phyloP scores from a whole-genome alignment of 75 land plant genomes.

The Sequoia sempervirens region DNA sequence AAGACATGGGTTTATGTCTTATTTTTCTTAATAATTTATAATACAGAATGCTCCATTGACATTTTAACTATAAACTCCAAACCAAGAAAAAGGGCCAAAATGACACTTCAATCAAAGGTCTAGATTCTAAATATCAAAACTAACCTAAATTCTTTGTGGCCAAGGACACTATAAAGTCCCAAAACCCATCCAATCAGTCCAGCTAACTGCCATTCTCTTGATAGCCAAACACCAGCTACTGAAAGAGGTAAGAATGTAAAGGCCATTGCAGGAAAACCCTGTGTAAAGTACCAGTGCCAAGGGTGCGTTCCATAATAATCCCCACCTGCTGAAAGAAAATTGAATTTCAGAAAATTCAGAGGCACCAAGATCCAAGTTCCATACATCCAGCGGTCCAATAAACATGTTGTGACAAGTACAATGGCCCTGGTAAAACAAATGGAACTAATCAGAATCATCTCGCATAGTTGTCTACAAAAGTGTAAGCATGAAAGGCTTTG shows the following conservation, averaged over 20 bases:
- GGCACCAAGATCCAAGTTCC: constrained; percentile 83
- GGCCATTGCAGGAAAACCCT: constrained; percentile 82
- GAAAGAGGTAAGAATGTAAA: constrained; percentile 75
- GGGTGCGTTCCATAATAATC: constrained; percentile 94
- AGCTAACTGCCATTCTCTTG: constrained; percentile 69
- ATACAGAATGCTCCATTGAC: not conserved
- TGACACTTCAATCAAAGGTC: not conserved
- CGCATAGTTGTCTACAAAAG: not conserved
- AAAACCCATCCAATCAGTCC: constrained; percentile 90
- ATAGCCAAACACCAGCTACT: constrained; percentile 54
- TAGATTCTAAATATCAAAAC: not conserved
- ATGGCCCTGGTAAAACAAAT: constrained; percentile 32
- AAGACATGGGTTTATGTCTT: no score
- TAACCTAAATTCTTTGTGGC: constrained; percentile 99
- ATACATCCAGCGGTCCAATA: constrained; percentile 81
- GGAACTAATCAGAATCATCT: not conserved
- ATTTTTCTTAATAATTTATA: no score
- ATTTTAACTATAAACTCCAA: not conserved
- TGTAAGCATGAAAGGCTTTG: not conserved
- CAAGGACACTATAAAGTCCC: constrained; percentile 71
- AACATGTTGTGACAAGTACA: constrained; percentile 38
- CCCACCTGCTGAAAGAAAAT: constrained; percentile 89
- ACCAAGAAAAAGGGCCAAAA: not conserved
- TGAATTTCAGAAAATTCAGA: constrained; percentile 85
- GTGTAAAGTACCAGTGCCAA: constrained; percentile 98